Base-by-base conservation (phyloP, 495 filamentous ascomycete species). In the Neurospora sp. region DNA sequence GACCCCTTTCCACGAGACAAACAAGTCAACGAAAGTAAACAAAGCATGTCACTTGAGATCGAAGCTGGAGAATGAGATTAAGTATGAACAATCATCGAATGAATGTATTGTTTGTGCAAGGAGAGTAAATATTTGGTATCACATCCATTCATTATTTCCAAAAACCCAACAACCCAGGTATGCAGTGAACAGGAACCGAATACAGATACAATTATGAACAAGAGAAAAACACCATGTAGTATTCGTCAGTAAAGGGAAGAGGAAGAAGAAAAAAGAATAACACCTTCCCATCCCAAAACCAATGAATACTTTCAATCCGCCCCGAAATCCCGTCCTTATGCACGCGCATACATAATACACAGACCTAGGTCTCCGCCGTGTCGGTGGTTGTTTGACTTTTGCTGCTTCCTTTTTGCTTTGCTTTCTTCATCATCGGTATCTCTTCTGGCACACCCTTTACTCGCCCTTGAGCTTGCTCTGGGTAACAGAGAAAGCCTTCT, bases 391-490 rank as follows among this genome's bases (percentile, higher is more conserved):
- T 66, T 66, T 35, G 54, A 66, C 54, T 66, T 66, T 66, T 66
- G 54, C 54, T 66, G 54, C 54, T 66, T 35, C 27, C 54, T 37
- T 66, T 66, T 35, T 66, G 27, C 31, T 66, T 66, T 31, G 54
- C 54, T 9, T 66, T 66, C 54, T 66, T 66, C 54, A 35, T 66
- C 54, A 66, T 66, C 54, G 54, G 6, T 14, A 18, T 66, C 54
- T 27, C 44, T 54, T 71, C 48, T 71, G 39, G 20, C 69, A 41
- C 54, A 41, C 69, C 69, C n/a, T 79, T 72, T 88, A 92, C 84
- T 91, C 89, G 70, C 90, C 90, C 85, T 92, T 92, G 27, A 92
- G 83, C 82, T 91, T 91, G 75, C 91, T 89, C 81, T 92, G 90
- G 70, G 79, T 86, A 10, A 89, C 86, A 20, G 77, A 78, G 75